Evolutionary conservation across 805 yeast genomes (phyloP).

Genomic region (Barnettozyma vustinii): DNA sequence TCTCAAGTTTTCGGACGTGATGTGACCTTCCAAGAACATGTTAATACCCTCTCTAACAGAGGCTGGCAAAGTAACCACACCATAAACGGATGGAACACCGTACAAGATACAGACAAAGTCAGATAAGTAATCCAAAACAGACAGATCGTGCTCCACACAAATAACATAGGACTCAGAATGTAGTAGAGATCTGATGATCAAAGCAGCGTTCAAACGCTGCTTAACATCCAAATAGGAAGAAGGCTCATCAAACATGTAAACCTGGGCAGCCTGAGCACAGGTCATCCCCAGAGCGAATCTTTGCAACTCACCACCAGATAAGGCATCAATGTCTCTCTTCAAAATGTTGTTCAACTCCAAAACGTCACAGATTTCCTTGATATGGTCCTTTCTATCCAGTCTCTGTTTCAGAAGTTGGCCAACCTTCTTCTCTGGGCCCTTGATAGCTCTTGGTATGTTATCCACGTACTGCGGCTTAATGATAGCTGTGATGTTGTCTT

Average conservation of each 20-base stretch:
- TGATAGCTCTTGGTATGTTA: slow-evolving; percentile 93
- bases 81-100: slow-evolving; percentile 98
- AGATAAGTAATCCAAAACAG: slow-evolving; percentile 93
- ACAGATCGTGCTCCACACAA: slow-evolving; percentile 97
- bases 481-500: slow-evolving; percentile 92
- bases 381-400: slow-evolving; percentile 62
- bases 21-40: slow-evolving; percentile 96
- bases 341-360: slow-evolving; percentile 74
- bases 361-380: slow-evolving; percentile 57
- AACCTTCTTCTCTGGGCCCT: slow-evolving; percentile 82
- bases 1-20: slow-evolving; percentile 94
- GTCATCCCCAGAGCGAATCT: slow-evolving; percentile 98
- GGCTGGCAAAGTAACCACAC: slow-evolving; percentile 95
- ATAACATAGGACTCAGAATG: slow-evolving; percentile 78
- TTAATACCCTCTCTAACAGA: slow-evolving; percentile 99
- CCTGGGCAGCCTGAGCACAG: slow-evolving; percentile 90
- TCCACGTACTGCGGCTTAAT: slow-evolving; percentile 99
- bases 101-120: slow-evolving; percentile 95
- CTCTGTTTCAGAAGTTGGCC: slow-evolving; percentile 76
- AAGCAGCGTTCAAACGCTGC: slow-evolving; percentile 97
- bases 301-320: slow-evolving; percentile 98
- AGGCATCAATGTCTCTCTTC: slow-evolving; percentile 81
- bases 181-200: slow-evolving; percentile 82
- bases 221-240: slow-evolving; percentile 97
- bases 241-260: slow-evolving; percentile 99